Percentiles rank a stretch among this genome's conserved stretches.
These are phyloP conservation scores for Pterocarpus santalinus DNA, from an alignment of 306 rosid genomes.

Conservation along the genomic window DNA sequence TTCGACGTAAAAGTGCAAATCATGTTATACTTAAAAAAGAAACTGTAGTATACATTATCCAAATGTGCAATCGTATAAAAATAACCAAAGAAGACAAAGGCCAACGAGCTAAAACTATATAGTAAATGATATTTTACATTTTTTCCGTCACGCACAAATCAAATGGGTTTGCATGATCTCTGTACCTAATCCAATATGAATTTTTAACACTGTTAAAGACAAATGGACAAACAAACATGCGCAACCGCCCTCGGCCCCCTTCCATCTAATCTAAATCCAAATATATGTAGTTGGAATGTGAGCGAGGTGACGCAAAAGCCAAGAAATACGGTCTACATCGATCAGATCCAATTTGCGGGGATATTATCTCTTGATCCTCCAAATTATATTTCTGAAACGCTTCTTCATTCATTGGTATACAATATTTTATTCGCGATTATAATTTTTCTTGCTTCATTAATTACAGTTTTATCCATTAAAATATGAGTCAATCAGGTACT, in stretches of 20 bases:
- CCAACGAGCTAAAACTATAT: not conserved
- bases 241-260: not conserved
- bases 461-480: not conserved
- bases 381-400: not conserved
- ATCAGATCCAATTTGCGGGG: not conserved
- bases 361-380: not conserved
- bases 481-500: not conserved
- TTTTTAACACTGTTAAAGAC: not conserved
- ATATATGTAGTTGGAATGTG: not conserved
- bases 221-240: not conserved
- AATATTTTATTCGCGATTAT: not conserved
- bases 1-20: not conserved
- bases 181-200: not conserved
- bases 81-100: not conserved
- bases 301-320: slow-evolving; percentile 10
- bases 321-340: not conserved
- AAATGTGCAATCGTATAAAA: not conserved
- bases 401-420: not conserved
- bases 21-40: not conserved
- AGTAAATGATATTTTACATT: not conserved
- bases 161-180: slow-evolving; percentile 14
- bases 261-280: not conserved
- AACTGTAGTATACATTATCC: not conserved
- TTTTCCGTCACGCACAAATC: slow-evolving; percentile 4
- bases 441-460: not conserved